Percentiles rank a stretch among this genome's conserved stretches.
phyloP scores from a whole-genome alignment of 169 alveolate species.

The Plasmodium fragile region DNA sequence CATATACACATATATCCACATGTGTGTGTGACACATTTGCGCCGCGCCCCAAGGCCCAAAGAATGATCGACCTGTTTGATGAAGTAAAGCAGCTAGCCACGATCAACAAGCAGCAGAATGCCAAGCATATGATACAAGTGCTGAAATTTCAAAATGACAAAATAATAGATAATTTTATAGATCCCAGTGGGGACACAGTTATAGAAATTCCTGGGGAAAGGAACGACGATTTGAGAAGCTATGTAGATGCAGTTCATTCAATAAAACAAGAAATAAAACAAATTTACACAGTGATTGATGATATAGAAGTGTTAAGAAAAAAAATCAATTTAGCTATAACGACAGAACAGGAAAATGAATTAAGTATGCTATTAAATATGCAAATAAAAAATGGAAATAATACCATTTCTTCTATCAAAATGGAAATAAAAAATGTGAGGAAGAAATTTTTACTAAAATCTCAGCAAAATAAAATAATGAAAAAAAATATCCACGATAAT shows the following conservation, averaged over 20 bases:
- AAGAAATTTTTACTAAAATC: conserved; percentile 25
- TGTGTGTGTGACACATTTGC: not conserved
- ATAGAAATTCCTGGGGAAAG: conserved; percentile 4
- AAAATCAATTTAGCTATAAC: conserved; percentile 47
- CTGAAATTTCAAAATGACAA: conserved; percentile 29
- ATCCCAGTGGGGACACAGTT: conserved; percentile 33
- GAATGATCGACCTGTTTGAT: conserved; percentile 61
- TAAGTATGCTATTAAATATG: conserved; percentile 46
- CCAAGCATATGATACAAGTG: conserved; percentile 21
- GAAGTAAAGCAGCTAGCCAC: conserved; percentile 21
- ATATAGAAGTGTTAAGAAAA: conserved; percentile 44
- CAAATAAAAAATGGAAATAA: conserved; percentile 61
- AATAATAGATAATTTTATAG: conserved; percentile 8
- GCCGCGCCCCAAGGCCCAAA: not conserved
- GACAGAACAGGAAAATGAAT: conserved; percentile 75
- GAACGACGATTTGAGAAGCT: conserved; percentile 33
- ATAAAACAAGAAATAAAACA: conserved; percentile 48
- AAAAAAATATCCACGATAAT: conserved; percentile 66
- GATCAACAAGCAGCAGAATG: conserved; percentile 39
- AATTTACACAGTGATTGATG: conserved; percentile 17
- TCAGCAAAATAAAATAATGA: conserved; percentile 28
- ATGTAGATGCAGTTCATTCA: conserved; percentile 50
- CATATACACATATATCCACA: not conserved
- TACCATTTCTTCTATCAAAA: conserved; percentile 23
- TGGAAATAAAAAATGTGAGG: conserved; percentile 51